These are phyloP conservation scores for Oryza brachyantha DNA, from an alignment of 176 grass and related monocot genomes.

Conservation along the genomic window DNA sequence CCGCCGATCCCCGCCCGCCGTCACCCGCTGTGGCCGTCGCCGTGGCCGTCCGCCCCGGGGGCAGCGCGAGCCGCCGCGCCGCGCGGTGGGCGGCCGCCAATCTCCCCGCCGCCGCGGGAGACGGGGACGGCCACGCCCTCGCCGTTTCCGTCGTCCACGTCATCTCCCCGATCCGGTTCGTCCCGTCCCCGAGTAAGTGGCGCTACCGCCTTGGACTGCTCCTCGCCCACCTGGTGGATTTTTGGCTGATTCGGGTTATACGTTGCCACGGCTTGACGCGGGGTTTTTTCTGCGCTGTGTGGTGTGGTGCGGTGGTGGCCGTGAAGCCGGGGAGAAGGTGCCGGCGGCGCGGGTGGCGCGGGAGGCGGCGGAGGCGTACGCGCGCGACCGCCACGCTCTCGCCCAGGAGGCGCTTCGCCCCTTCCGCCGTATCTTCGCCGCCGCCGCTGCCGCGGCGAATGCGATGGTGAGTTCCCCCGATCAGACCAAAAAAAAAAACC, in stretches of 20 bases:
- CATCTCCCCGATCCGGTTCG: conserved; percentile 52
- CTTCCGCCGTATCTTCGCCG: conserved; percentile 49
- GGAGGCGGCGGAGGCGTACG: conserved; percentile 58
- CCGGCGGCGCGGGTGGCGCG: conserved; percentile 47
- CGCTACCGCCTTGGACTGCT: not conserved
- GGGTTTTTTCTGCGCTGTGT: not conserved
- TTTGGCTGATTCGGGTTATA: too few species aligned
- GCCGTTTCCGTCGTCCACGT: conserved; percentile 65
- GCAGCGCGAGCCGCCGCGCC: conserved; percentile 59
- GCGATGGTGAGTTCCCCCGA: conserved; percentile 35
- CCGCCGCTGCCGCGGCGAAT: conserved; percentile 40
- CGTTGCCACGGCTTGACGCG: conserved; percentile 18
- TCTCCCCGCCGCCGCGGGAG: not conserved
- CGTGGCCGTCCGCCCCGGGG: conserved; percentile 50
- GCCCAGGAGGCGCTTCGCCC: conserved; percentile 53
- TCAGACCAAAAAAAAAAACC: not conserved
- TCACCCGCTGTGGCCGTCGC: conserved; percentile 40
- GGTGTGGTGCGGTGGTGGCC: not conserved
- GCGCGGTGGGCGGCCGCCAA: conserved; percentile 56
- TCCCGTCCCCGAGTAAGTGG: conserved; percentile 62
- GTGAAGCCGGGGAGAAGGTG: conserved; percentile 64
- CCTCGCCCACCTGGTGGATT: not conserved
- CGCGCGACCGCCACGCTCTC: conserved; percentile 45
- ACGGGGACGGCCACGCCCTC: conserved; percentile 16
- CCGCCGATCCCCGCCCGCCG: not conserved